These are phyloP conservation scores for Blastobotrys proliferans DNA, from an alignment of 1,139 yeast species.

Conservation along the genomic window DNA sequence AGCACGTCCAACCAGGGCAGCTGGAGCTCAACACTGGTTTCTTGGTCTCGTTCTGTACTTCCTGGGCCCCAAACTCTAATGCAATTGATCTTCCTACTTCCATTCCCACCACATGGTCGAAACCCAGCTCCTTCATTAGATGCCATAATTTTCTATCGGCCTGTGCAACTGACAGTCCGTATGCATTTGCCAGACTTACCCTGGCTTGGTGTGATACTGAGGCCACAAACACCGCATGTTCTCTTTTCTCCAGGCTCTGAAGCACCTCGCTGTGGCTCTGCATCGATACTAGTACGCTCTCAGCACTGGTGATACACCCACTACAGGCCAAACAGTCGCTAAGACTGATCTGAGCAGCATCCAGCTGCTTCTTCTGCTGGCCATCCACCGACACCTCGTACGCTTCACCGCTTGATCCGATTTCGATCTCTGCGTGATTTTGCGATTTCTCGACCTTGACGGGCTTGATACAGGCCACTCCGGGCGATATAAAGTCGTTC, in stretches of 20 bases:
- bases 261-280: slow-evolving; percentile 82
- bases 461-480: slow-evolving; percentile 92
- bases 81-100: slow-evolving; percentile 76
- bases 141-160: slow-evolving; percentile 62
- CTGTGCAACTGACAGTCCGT: slow-evolving; percentile 46
- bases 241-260: slow-evolving; percentile 45
- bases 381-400: slow-evolving; percentile 63
- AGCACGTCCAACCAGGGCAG: slow-evolving; percentile 97
- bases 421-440: slow-evolving; percentile 53
- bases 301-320: slow-evolving; percentile 96
- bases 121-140: slow-evolving; percentile 60
- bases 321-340: slow-evolving; percentile 96
- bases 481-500: slow-evolving; percentile 92
- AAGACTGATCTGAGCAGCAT: slow-evolving; percentile 83
- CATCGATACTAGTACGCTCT: slow-evolving; percentile 83
- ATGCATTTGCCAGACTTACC: slow-evolving; percentile 74
- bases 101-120: slow-evolving; percentile 74
- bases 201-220: slow-evolving; percentile 86
- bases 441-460: slow-evolving; percentile 45
- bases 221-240: slow-evolving; percentile 54
- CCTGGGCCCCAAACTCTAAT: slow-evolving; percentile 55
- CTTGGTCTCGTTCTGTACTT: slow-evolving; percentile 36
- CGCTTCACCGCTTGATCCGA: slow-evolving; percentile 63
- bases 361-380: slow-evolving; percentile 43
- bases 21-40: slow-evolving; percentile 58